Evolutionary conservation across 108 stramenopile species (phyloP).

Genomic region (Parmales sp.): DNA sequence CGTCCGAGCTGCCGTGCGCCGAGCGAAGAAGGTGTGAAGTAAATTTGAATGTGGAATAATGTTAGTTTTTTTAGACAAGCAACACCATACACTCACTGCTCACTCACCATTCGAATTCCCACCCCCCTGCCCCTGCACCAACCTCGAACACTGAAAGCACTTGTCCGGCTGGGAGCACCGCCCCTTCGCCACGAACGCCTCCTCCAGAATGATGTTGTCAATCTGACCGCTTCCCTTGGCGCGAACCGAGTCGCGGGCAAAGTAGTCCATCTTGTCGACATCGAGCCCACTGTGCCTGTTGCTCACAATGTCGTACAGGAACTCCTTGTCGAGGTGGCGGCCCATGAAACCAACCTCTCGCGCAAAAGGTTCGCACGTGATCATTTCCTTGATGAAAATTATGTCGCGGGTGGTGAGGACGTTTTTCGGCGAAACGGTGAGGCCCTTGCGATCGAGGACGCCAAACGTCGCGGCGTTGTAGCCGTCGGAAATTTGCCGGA

Average conservation of each 20-base stretch:
- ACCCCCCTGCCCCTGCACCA: slow-evolving; percentile 16
- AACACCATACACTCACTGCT: not conserved
- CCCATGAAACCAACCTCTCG: slow-evolving; percentile 35
- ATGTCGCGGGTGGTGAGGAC: slow-evolving; percentile 68
- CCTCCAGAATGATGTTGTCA: slow-evolving; percentile 43
- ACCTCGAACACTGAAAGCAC: slow-evolving; percentile 34
- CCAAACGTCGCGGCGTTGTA: slow-evolving; percentile 48
- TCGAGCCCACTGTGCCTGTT: slow-evolving; percentile 80
- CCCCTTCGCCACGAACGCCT: slow-evolving; percentile 57
- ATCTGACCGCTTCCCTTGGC: slow-evolving; percentile 34
- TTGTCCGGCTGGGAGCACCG: slow-evolving; percentile 32
- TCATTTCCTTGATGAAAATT: slow-evolving; percentile 75
- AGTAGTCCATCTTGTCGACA: slow-evolving; percentile 91
- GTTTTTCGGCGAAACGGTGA: slow-evolving; percentile 22
- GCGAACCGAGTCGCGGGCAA: slow-evolving; percentile 60
- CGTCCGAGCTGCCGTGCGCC: not conserved
- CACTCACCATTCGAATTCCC: not conserved
- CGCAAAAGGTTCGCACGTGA: slow-evolving; percentile 33
- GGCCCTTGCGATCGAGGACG: slow-evolving; percentile 28
- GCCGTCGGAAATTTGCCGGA: slow-evolving; percentile 66
- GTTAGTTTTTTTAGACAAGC: not conserved
- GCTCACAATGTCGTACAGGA: slow-evolving; percentile 82
- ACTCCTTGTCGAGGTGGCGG: slow-evolving; percentile 45
- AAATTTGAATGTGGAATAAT: not conserved
- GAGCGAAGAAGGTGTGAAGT: not conserved